Conservation (phyloP, 148 eudicot genomes). For the Camellia japonica region DNA sequence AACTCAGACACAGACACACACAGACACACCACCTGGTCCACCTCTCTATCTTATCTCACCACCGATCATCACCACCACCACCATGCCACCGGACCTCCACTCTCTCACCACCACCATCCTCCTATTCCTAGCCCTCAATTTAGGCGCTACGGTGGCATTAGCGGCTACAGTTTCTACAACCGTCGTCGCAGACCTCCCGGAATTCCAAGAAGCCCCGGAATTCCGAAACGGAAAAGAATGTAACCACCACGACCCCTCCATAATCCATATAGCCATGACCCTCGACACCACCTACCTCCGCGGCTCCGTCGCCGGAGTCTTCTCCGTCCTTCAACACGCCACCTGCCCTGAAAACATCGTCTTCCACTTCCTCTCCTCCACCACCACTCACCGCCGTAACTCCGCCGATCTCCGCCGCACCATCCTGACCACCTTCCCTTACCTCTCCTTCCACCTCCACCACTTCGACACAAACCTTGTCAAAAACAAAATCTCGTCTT, state of each 20-base stretch:
- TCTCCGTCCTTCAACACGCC: too few species aligned
- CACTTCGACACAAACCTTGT: slow-evolving; percentile 11
- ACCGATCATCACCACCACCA: not conserved
- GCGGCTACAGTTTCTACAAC: too few species aligned
- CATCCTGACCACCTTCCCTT: too few species aligned
- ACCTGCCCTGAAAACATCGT: too few species aligned
- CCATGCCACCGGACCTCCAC: slow-evolving; percentile 4
- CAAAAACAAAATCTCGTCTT: slow-evolving; percentile 13
- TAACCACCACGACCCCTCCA: slow-evolving; percentile 2
- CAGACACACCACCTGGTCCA: not conserved
- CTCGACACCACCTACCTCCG: too few species aligned
- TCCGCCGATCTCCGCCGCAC: too few species aligned
- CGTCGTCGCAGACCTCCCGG: slow-evolving; percentile 9
- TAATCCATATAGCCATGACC: not conserved
- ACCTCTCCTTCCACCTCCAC: not conserved
- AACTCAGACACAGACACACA: not conserved
- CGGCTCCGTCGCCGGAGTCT: too few species aligned
- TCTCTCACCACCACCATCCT: not conserved
- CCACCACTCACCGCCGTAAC: too few species aligned
- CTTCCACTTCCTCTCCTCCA: too few species aligned
- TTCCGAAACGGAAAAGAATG: slow-evolving; percentile 15
- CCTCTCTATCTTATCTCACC: not conserved
- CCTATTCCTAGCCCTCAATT: not conserved
- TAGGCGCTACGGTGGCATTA: not conserved
- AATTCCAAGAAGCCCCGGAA: slow-evolving; percentile 14